Evolutionary conservation across 106 monocot genomes (phyloP).

Genomic region (Dendrobium nobile): DNA sequence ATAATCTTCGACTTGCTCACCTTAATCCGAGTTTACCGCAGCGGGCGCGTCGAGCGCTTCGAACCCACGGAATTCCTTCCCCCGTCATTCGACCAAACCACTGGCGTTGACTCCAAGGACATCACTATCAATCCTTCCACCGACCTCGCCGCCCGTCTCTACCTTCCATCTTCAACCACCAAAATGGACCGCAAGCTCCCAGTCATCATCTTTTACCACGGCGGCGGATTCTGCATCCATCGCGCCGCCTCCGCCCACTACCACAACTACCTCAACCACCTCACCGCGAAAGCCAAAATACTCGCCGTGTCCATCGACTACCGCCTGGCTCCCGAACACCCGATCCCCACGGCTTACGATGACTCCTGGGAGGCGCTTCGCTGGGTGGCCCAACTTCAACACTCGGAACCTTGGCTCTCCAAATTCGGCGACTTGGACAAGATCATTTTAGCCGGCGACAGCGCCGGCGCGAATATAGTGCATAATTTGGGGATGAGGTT

Average conservation of each 20-base stretch:
- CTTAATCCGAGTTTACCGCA: slow-evolving; percentile 1
- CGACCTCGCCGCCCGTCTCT: neutral
- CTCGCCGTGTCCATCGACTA: slow-evolving; percentile 2
- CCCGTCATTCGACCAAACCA: neutral
- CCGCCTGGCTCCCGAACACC: neutral
- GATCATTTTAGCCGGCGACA: slow-evolving; percentile 44
- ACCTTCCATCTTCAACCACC: neutral
- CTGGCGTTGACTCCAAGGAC: neutral
- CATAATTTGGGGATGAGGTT: slow-evolving; percentile 22
- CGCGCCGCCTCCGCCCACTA: slow-evolving; percentile 11
- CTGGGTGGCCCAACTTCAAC: slow-evolving; percentile 26
- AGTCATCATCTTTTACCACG: slow-evolving; percentile 22
- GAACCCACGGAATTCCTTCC: slow-evolving; percentile 22
- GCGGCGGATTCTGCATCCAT: slow-evolving; percentile 6
- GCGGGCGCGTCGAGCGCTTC: slow-evolving; percentile 17
- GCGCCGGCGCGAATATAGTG: slow-evolving; percentile 34
- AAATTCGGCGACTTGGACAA: slow-evolving; percentile 20
- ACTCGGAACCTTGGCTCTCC: slow-evolving; percentile 28
- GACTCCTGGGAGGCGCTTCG: slow-evolving; percentile 10
- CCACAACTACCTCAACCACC: slow-evolving; percentile 21
- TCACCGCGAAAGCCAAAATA: slow-evolving; percentile 5
- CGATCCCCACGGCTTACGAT: neutral
- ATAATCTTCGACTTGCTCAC: neutral
- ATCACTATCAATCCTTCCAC: neutral
- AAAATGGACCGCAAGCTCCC: slow-evolving; percentile 3